Percentiles rank a stretch among this genome's conserved stretches.
phyloP scores from a whole-genome alignment of 2,329 filamentous ascomycete genomes.

The Alternaria solani region DNA sequence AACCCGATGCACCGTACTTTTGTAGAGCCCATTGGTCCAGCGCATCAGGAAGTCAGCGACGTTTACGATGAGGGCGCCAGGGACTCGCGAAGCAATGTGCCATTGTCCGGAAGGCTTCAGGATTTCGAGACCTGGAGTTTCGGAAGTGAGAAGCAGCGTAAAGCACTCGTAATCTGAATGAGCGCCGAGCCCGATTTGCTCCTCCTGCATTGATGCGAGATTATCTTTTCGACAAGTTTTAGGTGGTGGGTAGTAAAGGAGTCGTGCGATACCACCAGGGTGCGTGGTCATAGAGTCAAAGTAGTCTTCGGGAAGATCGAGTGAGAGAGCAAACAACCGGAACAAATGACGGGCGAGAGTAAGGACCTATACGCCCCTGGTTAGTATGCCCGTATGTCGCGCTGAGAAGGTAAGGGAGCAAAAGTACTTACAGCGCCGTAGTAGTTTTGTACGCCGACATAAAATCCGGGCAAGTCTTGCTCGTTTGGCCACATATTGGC shows the following conservation, averaged over 20 bases:
- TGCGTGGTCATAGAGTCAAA: slow-evolving; percentile 54
- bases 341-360: slow-evolving; percentile 53
- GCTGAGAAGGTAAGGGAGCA: background rate
- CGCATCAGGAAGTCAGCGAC: slow-evolving; percentile 62
- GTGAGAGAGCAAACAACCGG: slow-evolving; percentile 52
- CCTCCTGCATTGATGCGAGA: slow-evolving; percentile 15
- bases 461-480: slow-evolving; percentile 52
- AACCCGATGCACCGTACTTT: slow-evolving; percentile 60
- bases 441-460: slow-evolving; percentile 48
- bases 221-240: slow-evolving; percentile 25
- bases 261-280: slow-evolving; percentile 52
- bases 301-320: slow-evolving; percentile 49
- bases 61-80: slow-evolving; percentile 60
- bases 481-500: slow-evolving; percentile 53
- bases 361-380: slow-evolving; percentile 33
- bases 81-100: slow-evolving; percentile 49
- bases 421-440: slow-evolving; percentile 43
- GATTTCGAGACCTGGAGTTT: slow-evolving; percentile 45
- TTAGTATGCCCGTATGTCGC: background rate
- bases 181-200: slow-evolving; percentile 50
- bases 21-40: slow-evolving; percentile 60
- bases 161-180: slow-evolving; percentile 50
- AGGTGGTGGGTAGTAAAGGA: slow-evolving; percentile 52
- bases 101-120: slow-evolving; percentile 42
- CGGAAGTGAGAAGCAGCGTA: slow-evolving; percentile 43